Percentiles rank a stretch among this genome's conserved stretches.
phyloP scores from a whole-genome alignment of 768 basidiomycete species.

The Russula dissimulans region DNA sequence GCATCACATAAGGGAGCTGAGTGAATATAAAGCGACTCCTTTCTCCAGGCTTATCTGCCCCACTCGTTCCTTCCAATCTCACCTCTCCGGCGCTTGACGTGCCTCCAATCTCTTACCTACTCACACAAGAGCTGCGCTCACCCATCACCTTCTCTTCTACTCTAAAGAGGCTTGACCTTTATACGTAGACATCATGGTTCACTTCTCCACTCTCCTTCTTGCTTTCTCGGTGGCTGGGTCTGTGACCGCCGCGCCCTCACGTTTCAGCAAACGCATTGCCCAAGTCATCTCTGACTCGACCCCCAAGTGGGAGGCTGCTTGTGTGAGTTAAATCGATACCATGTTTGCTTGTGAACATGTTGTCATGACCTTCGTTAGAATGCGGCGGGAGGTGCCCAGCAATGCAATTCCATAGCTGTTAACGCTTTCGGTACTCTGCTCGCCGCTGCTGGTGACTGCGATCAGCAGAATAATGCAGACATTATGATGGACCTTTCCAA shows the following conservation, averaged over 20 bases:
- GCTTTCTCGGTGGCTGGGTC: slow-evolving; percentile 28
- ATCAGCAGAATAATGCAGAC: slow-evolving; percentile 42
- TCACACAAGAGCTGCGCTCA: slow-evolving; percentile 14
- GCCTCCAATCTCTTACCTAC: background rate
- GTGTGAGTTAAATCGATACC: slow-evolving; percentile 28
- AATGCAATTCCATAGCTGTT: slow-evolving; percentile 51
- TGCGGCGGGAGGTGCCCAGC: slow-evolving; percentile 44
- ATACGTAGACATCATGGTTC: slow-evolving; percentile 26
- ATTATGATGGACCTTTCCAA: slow-evolving; percentile 43
- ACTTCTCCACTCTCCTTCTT: slow-evolving; percentile 25
- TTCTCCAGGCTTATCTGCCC: background rate
- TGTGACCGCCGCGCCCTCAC: slow-evolving; percentile 30
- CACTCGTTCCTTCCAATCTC: background rate
- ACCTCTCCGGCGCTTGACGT: slow-evolving; percentile 6
- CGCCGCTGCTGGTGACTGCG: slow-evolving; percentile 34
- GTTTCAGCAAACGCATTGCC: slow-evolving; percentile 35
- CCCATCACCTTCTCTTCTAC: background rate
- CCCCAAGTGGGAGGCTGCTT: slow-evolving; percentile 38
- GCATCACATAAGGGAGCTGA: background rate
- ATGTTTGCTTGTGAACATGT: background rate
- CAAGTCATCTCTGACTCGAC: slow-evolving; percentile 36
- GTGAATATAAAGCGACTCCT: slow-evolving; percentile 2
- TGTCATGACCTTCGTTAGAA: slow-evolving; percentile 25
- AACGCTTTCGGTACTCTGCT: slow-evolving; percentile 50
- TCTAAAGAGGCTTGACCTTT: background rate